Evolutionary conservation across 768 basidiomycete species (phyloP).

Genomic region (Cyclocybe aegerita): DNA sequence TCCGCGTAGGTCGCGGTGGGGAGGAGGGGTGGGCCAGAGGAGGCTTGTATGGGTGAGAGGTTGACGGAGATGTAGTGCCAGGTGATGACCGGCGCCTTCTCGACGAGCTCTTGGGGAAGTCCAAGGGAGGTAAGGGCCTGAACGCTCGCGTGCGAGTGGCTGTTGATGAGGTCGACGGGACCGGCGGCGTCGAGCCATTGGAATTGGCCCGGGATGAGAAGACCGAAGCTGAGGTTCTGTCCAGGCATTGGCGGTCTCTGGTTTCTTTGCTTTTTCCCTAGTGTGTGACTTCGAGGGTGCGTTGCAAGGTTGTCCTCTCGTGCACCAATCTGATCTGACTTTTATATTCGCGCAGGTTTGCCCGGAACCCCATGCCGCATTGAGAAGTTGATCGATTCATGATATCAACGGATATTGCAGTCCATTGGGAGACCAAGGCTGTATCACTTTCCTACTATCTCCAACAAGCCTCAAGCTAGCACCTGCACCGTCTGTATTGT

Average conservation of each 20-base stretch:
- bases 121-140: neutral
- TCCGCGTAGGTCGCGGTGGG: conserved; percentile 19
- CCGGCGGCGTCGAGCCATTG: conserved; percentile 24
- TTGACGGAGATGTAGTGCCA: conserved; percentile 23
- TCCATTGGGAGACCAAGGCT: too few species aligned
- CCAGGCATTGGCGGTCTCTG: neutral
- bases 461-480: too few species aligned
- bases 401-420: too few species aligned
- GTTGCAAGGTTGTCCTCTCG: too few species aligned
- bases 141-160: conserved; percentile 11
- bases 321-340: too few species aligned
- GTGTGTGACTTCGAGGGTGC: too few species aligned
- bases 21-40: conserved; percentile 16
- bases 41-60: conserved; percentile 13
- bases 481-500: too few species aligned
- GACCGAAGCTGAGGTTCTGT: conserved; percentile 12
- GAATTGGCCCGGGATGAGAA: conserved; percentile 17
- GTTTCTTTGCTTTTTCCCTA: too few species aligned
- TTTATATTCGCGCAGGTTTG: too few species aligned
- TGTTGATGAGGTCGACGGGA: conserved; percentile 20
- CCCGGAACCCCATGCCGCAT: too few species aligned
- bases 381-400: too few species aligned
- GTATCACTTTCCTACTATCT: too few species aligned
- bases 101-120: conserved; percentile 2
- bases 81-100: conserved; percentile 19